These are phyloP conservation scores for Anthracocystis walkeri DNA, from an alignment of 1,284 basidiomycete genomes.

Conservation along the genomic window DNA sequence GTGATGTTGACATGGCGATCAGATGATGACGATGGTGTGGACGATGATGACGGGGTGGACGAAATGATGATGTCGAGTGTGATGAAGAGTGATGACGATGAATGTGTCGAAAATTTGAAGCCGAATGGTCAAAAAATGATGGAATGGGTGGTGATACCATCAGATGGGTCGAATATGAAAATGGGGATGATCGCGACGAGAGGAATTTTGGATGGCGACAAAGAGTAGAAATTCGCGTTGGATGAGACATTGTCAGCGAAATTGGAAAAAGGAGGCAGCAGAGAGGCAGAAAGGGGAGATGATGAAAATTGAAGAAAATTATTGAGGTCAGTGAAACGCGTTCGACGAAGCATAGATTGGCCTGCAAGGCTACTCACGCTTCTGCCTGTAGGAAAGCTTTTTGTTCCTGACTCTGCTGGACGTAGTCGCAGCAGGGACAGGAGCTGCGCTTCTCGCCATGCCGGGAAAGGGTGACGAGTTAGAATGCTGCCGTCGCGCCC, in stretches of 20 bases:
- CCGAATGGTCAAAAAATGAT: not conserved
- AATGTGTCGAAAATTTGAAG: not conserved
- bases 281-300: slow-evolving; percentile 9
- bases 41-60: not conserved
- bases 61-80: not conserved
- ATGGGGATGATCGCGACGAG: slow-evolving; percentile 28
- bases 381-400: slow-evolving; percentile 62
- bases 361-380: slow-evolving; percentile 48
- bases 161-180: slow-evolving; percentile 20
- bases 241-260: not conserved
- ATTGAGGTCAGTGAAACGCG: slow-evolving; percentile 19
- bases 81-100: not conserved
- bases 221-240: slow-evolving; percentile 6
- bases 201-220: slow-evolving; percentile 16
- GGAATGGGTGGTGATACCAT: slow-evolving; percentile 16
- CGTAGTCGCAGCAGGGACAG: slow-evolving; percentile 53
- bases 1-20: not conserved
- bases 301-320: slow-evolving; percentile 5
- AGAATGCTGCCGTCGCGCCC: slow-evolving; percentile 44
- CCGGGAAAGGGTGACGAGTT: slow-evolving; percentile 44
- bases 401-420: slow-evolving; percentile 65
- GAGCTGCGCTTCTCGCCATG: slow-evolving; percentile 54
- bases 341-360: not conserved
- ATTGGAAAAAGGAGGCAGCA: slow-evolving; percentile 15
- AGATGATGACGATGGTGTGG: not conserved